Percentiles rank a stretch among this genome's conserved stretches.
Conservation (phyloP, 441 rosid genomes). For the Adansonia rubrostipa region DNA sequence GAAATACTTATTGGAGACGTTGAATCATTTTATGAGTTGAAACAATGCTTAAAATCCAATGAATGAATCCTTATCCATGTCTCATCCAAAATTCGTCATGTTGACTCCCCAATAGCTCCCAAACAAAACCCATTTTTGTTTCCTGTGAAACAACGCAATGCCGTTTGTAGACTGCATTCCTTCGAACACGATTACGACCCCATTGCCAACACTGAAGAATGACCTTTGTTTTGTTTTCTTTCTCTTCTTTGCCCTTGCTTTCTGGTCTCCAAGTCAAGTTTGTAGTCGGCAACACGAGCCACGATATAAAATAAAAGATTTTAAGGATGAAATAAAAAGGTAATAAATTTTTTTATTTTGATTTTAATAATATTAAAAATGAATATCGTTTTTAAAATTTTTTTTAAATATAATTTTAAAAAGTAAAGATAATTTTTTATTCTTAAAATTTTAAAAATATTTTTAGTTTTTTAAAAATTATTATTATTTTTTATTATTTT, state of each 20-base stretch:
- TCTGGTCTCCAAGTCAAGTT: neutral
- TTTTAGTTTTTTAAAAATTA: too few relatives aligned
- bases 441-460: too few relatives aligned
- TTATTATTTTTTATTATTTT: too few relatives aligned
- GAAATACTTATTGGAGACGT: neutral
- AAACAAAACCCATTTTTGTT: constrained; percentile 16
- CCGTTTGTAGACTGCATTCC: constrained; percentile 39
- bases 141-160: constrained; percentile 12
- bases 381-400: too few relatives aligned
- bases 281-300: neutral
- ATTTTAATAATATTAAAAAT: too few relatives aligned
- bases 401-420: too few relatives aligned
- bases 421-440: too few relatives aligned
- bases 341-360: too few relatives aligned
- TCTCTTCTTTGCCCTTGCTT: neutral
- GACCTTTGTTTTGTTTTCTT: neutral
- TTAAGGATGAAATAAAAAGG: too few relatives aligned
- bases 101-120: neutral
- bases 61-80: neutral
- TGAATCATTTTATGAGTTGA: neutral
- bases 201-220: neutral
- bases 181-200: neutral
- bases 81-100: constrained; percentile 4
- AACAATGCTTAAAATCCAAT: neutral
- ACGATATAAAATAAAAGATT: too few relatives aligned